A percentile compares a stretch with the other conserved stretches of the same genome.
Evolutionary conservation across 2,329 filamentous ascomycete genomes (phyloP).

Genomic region (Penicillium fuscoglaucum): DNA sequence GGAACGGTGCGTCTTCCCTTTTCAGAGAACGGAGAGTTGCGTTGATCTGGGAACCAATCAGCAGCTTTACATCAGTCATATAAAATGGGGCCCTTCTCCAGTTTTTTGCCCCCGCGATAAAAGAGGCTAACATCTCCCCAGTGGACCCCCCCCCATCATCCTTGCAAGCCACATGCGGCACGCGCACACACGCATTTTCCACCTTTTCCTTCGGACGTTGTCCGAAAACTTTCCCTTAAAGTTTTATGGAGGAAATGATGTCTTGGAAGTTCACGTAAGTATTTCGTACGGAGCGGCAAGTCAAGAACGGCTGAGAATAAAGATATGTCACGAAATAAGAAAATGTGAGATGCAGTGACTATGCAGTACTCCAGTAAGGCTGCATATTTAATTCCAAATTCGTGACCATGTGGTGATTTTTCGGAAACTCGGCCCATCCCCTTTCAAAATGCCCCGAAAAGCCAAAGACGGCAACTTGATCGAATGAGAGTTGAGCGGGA

Average conservation of each 20-base stretch:
- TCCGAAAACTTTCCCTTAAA: conserved; percentile 2
- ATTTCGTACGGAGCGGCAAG: not conserved
- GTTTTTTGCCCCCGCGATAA: conserved; percentile 4
- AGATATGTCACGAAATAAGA: not conserved
- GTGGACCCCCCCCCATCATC: not conserved
- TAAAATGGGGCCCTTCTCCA: not conserved
- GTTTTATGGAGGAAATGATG: not conserved
- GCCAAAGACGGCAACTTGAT: conserved; percentile 10
- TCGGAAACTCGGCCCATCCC: not conserved
- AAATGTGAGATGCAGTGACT: not conserved
- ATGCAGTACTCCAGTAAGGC: not conserved
- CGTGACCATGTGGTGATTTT: not conserved
- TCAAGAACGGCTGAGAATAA: not conserved
- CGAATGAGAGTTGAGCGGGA: conserved; percentile 12
- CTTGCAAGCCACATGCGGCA: conserved; percentile 1
- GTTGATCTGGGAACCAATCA: not conserved
- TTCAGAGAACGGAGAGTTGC: not conserved
- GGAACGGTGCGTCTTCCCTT: not conserved
- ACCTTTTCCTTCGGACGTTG: conserved; percentile 1
- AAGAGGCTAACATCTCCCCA: not conserved
- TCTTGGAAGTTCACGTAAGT: not conserved
- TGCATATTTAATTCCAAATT: not conserved
- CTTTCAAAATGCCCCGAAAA: not conserved
- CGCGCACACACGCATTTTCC: not conserved
- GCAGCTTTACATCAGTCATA: not conserved